Base-by-base conservation (phyloP, 1,284 basidiomycete species). In the Marasmius tenuissimus region DNA sequence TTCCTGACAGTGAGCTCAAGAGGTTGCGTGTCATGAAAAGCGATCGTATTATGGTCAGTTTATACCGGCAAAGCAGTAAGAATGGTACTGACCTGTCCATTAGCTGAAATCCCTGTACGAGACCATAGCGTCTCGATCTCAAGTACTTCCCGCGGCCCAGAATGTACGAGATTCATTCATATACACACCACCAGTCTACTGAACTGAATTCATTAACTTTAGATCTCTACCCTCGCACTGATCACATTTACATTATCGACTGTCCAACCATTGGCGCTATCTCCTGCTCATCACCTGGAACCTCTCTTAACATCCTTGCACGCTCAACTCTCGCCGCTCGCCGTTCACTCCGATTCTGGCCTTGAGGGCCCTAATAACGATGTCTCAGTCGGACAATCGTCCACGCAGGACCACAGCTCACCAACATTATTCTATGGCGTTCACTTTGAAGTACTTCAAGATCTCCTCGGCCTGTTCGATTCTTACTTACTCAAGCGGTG, bases 381-480 rank as follows among this genome's bases (percentile, higher is more conserved):
- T 40, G 40, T 27, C 4, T 6, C 7, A 1, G 3, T 27, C 16
- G 27, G 20, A 10, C 20, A 42, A 34, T 35, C 35, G 10, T 9
- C 11, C 11, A 56, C 33, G 12, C 39, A 9, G 16, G 11, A 6
- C 20, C 45, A 14, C 16, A 11, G 48, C 22, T 18, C 37, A 12
- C 49, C 37, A n/a, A 3, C 20, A n/a, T 42, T 33, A 40, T n/a
- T 22, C 18, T 8, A 27, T 48, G 14, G 39, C 10, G 33, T 58
- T 75, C 34, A 60, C 75, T 67, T 86, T 42, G 72, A 76, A 18
- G 82, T 81, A 66, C 73, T 86, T 11, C 79, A 84, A 63, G 76
- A 85, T 38, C 85, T 86, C 64, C 76, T 93, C 22, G 76, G 76
- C 14, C 73, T 92, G 2, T 66, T 92, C 8, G 91, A 92, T 65